phyloP scores from a whole-genome alignment of 768 basidiomycete species.

The Flagelloscypha sp. region DNA sequence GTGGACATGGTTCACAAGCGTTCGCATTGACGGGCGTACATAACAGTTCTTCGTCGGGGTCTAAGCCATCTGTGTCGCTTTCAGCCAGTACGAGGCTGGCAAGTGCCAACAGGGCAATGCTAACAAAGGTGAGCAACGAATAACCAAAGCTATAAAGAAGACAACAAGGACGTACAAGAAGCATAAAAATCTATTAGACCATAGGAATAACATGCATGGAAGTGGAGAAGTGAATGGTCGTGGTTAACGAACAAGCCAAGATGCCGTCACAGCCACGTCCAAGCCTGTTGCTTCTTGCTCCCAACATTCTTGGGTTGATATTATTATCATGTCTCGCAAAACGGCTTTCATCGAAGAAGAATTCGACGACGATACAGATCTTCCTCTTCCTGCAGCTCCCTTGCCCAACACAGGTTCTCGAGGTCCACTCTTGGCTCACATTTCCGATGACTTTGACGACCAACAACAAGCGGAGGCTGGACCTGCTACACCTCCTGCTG shows the following conservation, averaged over 20 bases:
- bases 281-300: constrained; percentile 3
- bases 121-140: neutral
- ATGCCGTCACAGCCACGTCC: constrained; percentile 5
- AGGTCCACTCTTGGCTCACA: constrained; percentile 67
- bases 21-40: constrained; percentile 39
- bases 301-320: neutral
- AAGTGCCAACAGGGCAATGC: constrained; percentile 1
- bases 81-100: neutral
- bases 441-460: constrained; percentile 43
- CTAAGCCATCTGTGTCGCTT: constrained; percentile 17
- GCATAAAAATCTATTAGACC: constrained; percentile 23
- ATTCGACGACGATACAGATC: constrained; percentile 93
- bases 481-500: constrained; percentile 46
- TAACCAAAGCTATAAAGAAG: constrained; percentile 1
- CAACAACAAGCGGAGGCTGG: constrained; percentile 36
- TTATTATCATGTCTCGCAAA: constrained; percentile 54
- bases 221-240: constrained; percentile 16
- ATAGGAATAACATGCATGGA: constrained; percentile 8
- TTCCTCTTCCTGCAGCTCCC: constrained; percentile 64
- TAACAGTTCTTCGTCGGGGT: constrained; percentile 17
- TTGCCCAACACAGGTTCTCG: constrained; percentile 58
- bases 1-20: constrained; percentile 55
- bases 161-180: constrained; percentile 24
- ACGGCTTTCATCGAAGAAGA: constrained; percentile 64
- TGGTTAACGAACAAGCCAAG: constrained; percentile 8